phyloP scores from a whole-genome alignment of 1,284 basidiomycete species.

The Fomitopsis schrenkii region DNA sequence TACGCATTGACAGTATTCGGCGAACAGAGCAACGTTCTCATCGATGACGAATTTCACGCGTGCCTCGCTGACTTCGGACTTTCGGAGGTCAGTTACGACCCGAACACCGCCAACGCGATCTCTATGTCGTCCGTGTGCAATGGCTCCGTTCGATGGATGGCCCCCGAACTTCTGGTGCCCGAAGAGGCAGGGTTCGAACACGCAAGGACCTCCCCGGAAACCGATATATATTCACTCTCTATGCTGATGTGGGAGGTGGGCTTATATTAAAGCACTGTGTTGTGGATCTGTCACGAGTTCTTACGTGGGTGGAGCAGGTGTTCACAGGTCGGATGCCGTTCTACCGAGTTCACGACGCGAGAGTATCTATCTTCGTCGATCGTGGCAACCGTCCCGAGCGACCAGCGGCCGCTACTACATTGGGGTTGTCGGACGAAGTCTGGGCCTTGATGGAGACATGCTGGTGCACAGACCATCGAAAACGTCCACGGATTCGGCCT shows the following conservation, averaged over 20 bases:
- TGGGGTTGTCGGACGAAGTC: background rate
- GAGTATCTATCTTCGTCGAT: background rate
- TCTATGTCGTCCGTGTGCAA: background rate
- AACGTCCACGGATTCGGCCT: background rate
- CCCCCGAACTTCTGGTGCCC: background rate
- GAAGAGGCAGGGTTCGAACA: background rate
- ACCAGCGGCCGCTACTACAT: background rate
- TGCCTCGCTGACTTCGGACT: constrained; percentile 10
- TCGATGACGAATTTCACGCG: constrained; percentile 1
- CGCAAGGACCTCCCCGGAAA: background rate
- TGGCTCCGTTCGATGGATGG: constrained; percentile 10
- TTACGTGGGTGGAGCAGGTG: background rate
- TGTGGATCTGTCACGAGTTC: background rate
- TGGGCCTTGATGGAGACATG: background rate
- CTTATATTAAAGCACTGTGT: too few relatives aligned
- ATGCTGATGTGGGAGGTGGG: constrained; percentile 1
- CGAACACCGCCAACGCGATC: constrained; percentile 1
- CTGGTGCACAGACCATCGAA: background rate
- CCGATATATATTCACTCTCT: background rate
- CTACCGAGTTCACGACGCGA: background rate
- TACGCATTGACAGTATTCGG: background rate
- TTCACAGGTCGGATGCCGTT: constrained; percentile 1
- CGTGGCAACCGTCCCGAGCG: background rate
- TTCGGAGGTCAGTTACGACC: constrained; percentile 4
- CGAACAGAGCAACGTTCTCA: constrained; percentile 5